Evolutionary conservation across 768 basidiomycete species (phyloP), one percentile per base, ranked within the genome.

Genomic region (Tylopilus plumbeoviolaceoides): DNA sequence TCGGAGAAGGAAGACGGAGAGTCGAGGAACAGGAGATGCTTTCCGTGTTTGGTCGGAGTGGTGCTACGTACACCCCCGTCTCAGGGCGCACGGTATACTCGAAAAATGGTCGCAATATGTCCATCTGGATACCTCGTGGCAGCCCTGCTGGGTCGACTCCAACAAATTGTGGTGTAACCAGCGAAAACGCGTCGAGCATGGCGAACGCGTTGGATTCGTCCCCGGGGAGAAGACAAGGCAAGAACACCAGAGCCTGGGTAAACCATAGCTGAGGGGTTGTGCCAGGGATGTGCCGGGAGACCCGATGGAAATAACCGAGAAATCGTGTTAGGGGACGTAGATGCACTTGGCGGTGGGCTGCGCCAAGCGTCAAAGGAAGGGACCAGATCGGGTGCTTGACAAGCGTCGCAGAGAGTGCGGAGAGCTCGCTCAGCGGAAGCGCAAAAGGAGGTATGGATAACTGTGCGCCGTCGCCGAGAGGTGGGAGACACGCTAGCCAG

Each of bases 21-120:
- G 89, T 87, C 5, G 82, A 82, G 25, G 74, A 75, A 23, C 62
- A 70, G 49, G 68, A 73, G 47, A 93, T 81, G 9, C 87, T 88
- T 20, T 70, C 65, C 1, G 82, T 76, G 0, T 79, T 79, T 5
- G 73, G 59, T 35, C 66, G 71, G 15, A 76, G 62, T 2, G 90
- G 84, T 0, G 78, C 78, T 21, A 91, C 72, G 35, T 71, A 70
- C 1, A 70, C 58, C 7, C 76, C 73, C 1, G 56, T 56, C 9
- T 54, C 62, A 1, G 83, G 77, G 9, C 70, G 66, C 12, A 86
- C 59, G 3, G 75, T 57, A 51, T 80, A 73, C 5, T 59, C 63
- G 31, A 90, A 69, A 71, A 91, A 89, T 4, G 89, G 89, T 43
- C 72, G 56, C 7, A 70, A 46, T 0, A 50, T 44, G 7, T 57